Conservation (phyloP, 805 yeast genomes). For the Starmera caribaea region DNA sequence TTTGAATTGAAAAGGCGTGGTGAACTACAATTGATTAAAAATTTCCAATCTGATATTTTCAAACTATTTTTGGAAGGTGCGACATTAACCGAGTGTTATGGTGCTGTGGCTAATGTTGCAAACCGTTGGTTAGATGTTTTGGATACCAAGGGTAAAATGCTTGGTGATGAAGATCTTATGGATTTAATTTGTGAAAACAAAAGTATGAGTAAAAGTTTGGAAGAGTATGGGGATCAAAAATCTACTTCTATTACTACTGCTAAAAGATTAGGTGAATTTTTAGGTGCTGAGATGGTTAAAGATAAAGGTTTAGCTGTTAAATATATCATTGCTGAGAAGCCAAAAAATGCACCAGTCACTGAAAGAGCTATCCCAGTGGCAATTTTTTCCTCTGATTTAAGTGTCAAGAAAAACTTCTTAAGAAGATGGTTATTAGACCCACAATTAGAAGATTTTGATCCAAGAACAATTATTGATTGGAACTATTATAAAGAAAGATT, state of each 20-base stretch:
- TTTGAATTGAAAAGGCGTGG: slow-evolving; percentile 96
- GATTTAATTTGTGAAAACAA: slow-evolving; percentile 94
- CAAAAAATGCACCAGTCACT: slow-evolving; percentile 81
- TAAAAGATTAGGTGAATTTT: slow-evolving; percentile 80
- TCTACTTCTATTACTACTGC: slow-evolving; percentile 97
- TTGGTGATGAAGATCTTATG: slow-evolving; percentile 90
- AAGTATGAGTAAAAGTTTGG: slow-evolving; percentile 86
- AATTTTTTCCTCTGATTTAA: slow-evolving; percentile 74
- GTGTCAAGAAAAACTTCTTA: slow-evolving; percentile 61
- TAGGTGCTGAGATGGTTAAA: slow-evolving; percentile 94
- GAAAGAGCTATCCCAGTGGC: slow-evolving; percentile 97
- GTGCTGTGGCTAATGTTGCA: slow-evolving; percentile 85
- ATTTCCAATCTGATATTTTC: slow-evolving; percentile 91
- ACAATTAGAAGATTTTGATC: slow-evolving; percentile 70
- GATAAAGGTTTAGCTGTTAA: slow-evolving; percentile 95
- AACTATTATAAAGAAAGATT: slow-evolving; percentile 81
- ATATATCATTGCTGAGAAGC: slow-evolving; percentile 80
- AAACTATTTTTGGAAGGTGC: slow-evolving; percentile 83
- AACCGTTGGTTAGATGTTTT: slow-evolving; percentile 93
- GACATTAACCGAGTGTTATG: slow-evolving; percentile 70
- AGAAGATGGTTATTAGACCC: slow-evolving; percentile 85
- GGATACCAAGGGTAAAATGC: slow-evolving; percentile 74
- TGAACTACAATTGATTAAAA: slow-evolving; percentile 84
- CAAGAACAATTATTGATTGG: slow-evolving; percentile 90
- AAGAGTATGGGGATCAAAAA: slow-evolving; percentile 83